A percentile compares a stretch with the other conserved stretches of the same genome.
phyloP scores from a whole-genome alignment of 768 basidiomycete genomes.

The Mycena amicta region DNA sequence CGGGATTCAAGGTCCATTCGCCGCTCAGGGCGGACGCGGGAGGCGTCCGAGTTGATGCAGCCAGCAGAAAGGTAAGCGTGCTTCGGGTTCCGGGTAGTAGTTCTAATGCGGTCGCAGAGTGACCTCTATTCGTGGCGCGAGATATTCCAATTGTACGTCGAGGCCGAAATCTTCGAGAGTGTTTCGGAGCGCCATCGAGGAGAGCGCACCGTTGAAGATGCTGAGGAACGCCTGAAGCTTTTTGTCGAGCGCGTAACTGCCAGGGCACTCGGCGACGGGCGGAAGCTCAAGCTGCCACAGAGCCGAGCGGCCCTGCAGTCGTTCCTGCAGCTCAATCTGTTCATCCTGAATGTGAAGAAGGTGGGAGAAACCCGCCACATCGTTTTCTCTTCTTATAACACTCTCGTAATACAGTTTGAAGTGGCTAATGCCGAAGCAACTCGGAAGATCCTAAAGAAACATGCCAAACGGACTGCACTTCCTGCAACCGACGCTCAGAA shows the following conservation, averaged over 20 bases:
- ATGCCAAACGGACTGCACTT: slow-evolving; percentile 85
- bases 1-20: slow-evolving; percentile 50
- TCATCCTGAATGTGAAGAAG: slow-evolving; percentile 82
- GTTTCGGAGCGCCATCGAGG: slow-evolving; percentile 64
- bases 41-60: slow-evolving; percentile 30
- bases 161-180: slow-evolving; percentile 84
- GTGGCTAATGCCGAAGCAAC: slow-evolving; percentile 85
- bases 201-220: slow-evolving; percentile 69
- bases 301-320: slow-evolving; percentile 62
- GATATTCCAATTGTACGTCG: slow-evolving; percentile 86
- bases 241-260: slow-evolving; percentile 64
- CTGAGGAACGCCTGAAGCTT: slow-evolving; percentile 61
- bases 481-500: slow-evolving; percentile 36
- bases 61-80: slow-evolving; percentile 18
- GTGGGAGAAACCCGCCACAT: slow-evolving; percentile 34
- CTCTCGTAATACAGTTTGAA: slow-evolving; percentile 58
- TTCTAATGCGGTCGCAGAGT: slow-evolving; percentile 42
- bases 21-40: slow-evolving; percentile 41
- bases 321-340: slow-evolving; percentile 77
- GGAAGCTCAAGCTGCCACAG: slow-evolving; percentile 57
- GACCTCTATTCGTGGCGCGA: slow-evolving; percentile 90
- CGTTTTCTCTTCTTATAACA: background rate
- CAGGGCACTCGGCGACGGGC: slow-evolving; percentile 55
- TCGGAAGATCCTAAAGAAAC: slow-evolving; percentile 93
- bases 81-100: no score